Conservation (phyloP, 805 yeast species). For the Scheffersomyces amazonensis region DNA sequence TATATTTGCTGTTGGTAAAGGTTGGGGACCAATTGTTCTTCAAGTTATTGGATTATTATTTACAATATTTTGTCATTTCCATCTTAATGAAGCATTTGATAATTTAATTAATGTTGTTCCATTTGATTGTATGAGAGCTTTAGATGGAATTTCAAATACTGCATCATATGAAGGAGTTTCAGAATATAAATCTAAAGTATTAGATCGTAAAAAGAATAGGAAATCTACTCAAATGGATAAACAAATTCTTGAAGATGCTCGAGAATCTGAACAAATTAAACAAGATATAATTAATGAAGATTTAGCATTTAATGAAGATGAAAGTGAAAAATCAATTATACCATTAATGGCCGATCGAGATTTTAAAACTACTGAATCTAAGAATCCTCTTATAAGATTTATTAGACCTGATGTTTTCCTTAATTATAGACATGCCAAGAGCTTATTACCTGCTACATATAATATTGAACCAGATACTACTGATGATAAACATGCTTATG, state of each 20-base stretch:
- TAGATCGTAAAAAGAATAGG: constrained; percentile 15
- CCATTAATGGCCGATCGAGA: constrained; percentile 74
- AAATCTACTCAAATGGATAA: constrained; percentile 5
- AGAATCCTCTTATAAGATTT: constrained; percentile 48
- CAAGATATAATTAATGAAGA: constrained; percentile 14
- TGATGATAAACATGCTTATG: constrained; percentile 64
- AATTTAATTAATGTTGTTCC: constrained; percentile 59
- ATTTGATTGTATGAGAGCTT: constrained; percentile 69
- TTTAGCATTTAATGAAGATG: constrained; percentile 8
- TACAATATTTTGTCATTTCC: constrained; percentile 68
- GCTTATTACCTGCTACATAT: constrained; percentile 32
- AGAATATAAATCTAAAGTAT: constrained; percentile 31
- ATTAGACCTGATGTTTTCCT: constrained; percentile 61
- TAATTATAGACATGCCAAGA: constrained; percentile 36
- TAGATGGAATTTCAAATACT: constrained; percentile 67
- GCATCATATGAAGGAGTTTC: constrained; percentile 45
- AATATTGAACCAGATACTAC: constrained; percentile 35
- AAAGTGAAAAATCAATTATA: constrained; percentile 14
- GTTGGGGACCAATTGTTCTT: constrained; percentile 91
- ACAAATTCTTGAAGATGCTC: constrained; percentile 14
- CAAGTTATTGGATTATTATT: constrained; percentile 62
- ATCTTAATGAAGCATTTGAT: constrained; percentile 64
- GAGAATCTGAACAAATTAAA: constrained; percentile 16
- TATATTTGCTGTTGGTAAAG: constrained; percentile 82
- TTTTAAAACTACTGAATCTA: constrained; percentile 27